Percentiles rank a stretch among this genome's conserved stretches.
Evolutionary conservation across 306 rosid genomes (phyloP).

Genomic region (Hippophae tibetana): DNA sequence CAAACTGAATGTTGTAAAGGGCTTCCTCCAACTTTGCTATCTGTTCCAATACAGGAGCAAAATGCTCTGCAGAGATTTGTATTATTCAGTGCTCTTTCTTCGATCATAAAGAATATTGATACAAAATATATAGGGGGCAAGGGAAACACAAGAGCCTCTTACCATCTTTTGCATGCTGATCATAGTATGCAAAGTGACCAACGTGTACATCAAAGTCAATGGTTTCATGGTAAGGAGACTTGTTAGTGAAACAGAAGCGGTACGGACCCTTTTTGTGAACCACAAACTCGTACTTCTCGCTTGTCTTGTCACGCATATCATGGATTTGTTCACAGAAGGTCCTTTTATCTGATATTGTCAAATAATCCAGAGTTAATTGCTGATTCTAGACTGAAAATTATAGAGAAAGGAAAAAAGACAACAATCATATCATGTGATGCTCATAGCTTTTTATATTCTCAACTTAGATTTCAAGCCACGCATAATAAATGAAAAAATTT

Average conservation of each 20-base stretch:
- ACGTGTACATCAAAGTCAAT: constrained; percentile 76
- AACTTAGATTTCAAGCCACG: neutral
- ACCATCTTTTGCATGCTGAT: constrained; percentile 96
- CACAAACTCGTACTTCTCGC: constrained; percentile 49
- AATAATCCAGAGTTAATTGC: neutral
- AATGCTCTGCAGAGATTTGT: constrained; percentile 60
- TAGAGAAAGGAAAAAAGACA: neutral
- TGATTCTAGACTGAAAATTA: constrained; percentile 5
- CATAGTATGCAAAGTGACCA: constrained; percentile 59
- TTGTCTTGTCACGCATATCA: constrained; percentile 49
- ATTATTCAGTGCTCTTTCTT: constrained; percentile 10
- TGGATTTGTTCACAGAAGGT: constrained; percentile 67
- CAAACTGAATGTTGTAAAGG: constrained; percentile 79
- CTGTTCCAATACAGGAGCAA: constrained; percentile 74
- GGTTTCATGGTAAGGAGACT: constrained; percentile 72
- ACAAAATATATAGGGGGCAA: neutral
- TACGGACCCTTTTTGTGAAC: constrained; percentile 53
- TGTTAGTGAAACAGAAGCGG: constrained; percentile 64
- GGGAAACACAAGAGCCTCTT: constrained; percentile 11
- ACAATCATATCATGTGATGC: neutral
- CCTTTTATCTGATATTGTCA: constrained; percentile 58
- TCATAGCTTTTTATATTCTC: neutral
- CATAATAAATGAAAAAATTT: too few relatives aligned
- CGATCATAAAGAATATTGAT: constrained; percentile 2
- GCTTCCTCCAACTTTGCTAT: constrained; percentile 88